Evolutionary conservation across 176 grass and related monocot genomes (phyloP), one percentile per base, ranked within the genome.

Genomic region (Cenchrus fungigraminus): DNA sequence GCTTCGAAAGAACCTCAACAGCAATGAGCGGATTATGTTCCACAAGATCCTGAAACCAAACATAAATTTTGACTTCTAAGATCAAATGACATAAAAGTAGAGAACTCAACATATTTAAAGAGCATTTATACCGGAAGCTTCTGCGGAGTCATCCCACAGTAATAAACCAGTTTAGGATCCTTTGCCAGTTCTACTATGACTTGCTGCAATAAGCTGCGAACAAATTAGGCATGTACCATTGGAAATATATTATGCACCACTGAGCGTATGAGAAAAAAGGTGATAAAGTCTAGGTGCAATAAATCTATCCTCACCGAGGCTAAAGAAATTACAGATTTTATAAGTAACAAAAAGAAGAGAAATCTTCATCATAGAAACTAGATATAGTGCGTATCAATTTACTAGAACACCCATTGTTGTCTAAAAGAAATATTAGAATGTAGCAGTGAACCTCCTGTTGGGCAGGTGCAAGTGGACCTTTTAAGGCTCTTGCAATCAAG

Each of bases 21-120:
- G 97, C 93, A 79, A 99, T 96, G 34, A 99, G 65, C 42, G 97
- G 97, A 80, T 99, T 99, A 71, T 99, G 93, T 82, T 99, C 97
- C 83, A 99, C 97, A 82, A 99, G 93, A 52, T 99, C 97, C 97
- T 99, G 86, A 83, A 91, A 88, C 9, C 55, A 79, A 14, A 67
- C 6, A 55, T 9, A 82, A 76, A 67, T 86, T 85, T 51, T 68
- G 76, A 80, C 56, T 87, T 77, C 37, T 58, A 64, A 73, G 34
- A 81, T 20, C 11, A 29, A 79, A 75, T 54, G 57, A 59, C 34
- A 79, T 79, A 54, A 84, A 37, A 37, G 42, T 42, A 69, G 34
- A 67, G 19, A 46, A 66, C 59, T 53, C 31, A 70, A 29, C 16
- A 73, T 63, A 72, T 57, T 16, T 72, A 20, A 11, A 77, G 25